Percentiles rank a stretch among this genome's conserved stretches.
phyloP scores from a whole-genome alignment of 2,329 filamentous ascomycete species.

The Epichloe elymi region DNA sequence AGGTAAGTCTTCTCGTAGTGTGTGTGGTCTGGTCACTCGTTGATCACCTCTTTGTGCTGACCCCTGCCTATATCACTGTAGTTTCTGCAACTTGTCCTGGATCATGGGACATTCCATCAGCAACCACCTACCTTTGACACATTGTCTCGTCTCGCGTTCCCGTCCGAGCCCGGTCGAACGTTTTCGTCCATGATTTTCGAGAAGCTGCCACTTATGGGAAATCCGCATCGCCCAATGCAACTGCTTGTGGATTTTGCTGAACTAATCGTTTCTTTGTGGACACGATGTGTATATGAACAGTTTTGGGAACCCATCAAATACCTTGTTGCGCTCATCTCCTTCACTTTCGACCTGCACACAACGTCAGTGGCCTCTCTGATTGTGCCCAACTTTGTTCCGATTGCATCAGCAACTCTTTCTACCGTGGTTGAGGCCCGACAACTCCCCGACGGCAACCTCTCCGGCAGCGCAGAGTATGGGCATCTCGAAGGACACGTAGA shows the following conservation, averaged over 20 bases:
- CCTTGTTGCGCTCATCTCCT: constrained; percentile 49
- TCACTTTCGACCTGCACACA: constrained; percentile 50
- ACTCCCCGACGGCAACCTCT: constrained; percentile 33
- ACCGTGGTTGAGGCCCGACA: constrained; percentile 43
- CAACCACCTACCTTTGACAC: constrained; percentile 54
- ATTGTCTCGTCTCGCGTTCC: constrained; percentile 50
- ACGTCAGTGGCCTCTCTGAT: constrained; percentile 45
- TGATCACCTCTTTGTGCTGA: neutral
- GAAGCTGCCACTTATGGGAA: constrained; percentile 45
- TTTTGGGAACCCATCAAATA: constrained; percentile 51
- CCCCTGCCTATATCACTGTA: constrained; percentile 12
- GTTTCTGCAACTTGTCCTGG: constrained; percentile 51
- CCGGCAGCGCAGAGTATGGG: constrained; percentile 23
- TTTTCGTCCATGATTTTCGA: constrained; percentile 57
- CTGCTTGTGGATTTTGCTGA: constrained; percentile 52
- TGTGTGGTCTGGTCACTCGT: neutral
- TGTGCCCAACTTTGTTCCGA: constrained; percentile 40
- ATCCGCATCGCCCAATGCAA: constrained; percentile 32
- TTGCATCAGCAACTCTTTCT: constrained; percentile 46
- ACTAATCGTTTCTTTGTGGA: constrained; percentile 54
- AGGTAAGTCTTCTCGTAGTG: constrained; percentile 24
- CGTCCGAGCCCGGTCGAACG: constrained; percentile 41
- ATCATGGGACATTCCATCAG: constrained; percentile 42
- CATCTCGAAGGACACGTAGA: constrained; percentile 43
- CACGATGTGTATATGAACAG: constrained; percentile 49